Percentiles rank a stretch among this genome's conserved stretches.
These are phyloP conservation scores for Euphorbia pulcherrima DNA, from an alignment of 345 rosid genomes.

Conservation along the genomic window DNA sequence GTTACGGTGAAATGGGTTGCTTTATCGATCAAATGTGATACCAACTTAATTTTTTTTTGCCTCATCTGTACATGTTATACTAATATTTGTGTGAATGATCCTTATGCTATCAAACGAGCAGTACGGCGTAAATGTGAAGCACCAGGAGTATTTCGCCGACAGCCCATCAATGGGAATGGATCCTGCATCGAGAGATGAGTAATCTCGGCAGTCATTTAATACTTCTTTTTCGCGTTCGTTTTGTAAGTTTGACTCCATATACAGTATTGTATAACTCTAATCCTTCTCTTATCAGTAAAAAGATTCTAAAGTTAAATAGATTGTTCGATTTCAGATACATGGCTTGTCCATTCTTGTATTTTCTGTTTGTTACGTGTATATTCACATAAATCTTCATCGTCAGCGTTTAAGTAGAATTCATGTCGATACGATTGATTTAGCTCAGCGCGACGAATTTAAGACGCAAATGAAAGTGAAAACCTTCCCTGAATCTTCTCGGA, in stretches of 20 bases:
- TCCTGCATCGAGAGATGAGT: slow-evolving; percentile 54
- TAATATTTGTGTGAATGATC: slow-evolving; percentile 4
- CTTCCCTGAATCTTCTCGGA: too few species aligned
- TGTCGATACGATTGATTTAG: too few species aligned
- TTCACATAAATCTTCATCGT: not conserved
- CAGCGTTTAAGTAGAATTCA: not conserved
- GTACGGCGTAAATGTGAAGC: slow-evolving; percentile 90
- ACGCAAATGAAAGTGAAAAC: too few species aligned
- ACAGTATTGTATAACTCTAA: not conserved
- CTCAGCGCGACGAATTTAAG: too few species aligned
- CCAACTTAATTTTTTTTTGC: not conserved
- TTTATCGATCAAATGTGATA: not conserved
- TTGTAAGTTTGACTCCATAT: not conserved
- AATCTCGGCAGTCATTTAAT: not conserved
- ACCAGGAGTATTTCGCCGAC: slow-evolving; percentile 87
- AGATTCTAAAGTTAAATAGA: not conserved
- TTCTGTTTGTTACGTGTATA: too few species aligned
- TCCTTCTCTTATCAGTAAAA: not conserved
- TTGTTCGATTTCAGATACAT: not conserved
- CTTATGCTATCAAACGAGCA: slow-evolving; percentile 32
- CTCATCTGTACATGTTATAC: not conserved
- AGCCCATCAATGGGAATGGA: slow-evolving; percentile 61
- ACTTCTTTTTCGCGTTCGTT: not conserved
- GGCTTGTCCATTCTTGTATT: not conserved
- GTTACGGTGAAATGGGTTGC: too few species aligned